phyloP scores from a whole-genome alignment of 768 basidiomycete genomes.

The Lactarius sp. region DNA sequence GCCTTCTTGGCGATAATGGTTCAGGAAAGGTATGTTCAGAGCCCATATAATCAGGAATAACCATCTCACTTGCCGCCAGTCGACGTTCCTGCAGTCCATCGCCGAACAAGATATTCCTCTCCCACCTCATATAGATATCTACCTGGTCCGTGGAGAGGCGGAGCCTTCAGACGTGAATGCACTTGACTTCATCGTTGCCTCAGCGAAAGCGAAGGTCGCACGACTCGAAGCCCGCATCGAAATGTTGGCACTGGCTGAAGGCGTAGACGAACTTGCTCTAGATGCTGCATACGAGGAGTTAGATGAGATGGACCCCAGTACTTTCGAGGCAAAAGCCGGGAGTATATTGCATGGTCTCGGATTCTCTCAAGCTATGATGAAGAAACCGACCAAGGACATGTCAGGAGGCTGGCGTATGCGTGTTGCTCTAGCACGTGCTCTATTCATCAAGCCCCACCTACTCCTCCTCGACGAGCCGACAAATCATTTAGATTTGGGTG shows the following conservation, averaged over 20 bases:
- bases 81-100: constrained; percentile 93
- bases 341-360: constrained; percentile 98
- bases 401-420: constrained; percentile 99
- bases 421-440: constrained; percentile 90
- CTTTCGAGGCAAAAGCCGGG: constrained; percentile 94
- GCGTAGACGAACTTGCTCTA: constrained; percentile 82
- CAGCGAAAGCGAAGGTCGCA: constrained; percentile 89
- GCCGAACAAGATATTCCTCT: constrained; percentile 94
- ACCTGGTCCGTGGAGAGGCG: constrained; percentile 92
- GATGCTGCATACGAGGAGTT: constrained; percentile 92
- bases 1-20: constrained; percentile 94
- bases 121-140: constrained; percentile 94
- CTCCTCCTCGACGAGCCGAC: constrained; percentile 91
- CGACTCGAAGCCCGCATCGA: constrained; percentile 91
- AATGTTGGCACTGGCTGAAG: constrained; percentile 84
- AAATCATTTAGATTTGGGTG: constrained; percentile 93
- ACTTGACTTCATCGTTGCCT: constrained; percentile 93
- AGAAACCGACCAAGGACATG: constrained; percentile 97
- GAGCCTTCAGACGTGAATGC: constrained; percentile 95
- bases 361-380: constrained; percentile 89
- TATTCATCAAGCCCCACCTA: constrained; percentile 95
- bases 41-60: constrained; percentile 9
- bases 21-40: constrained; percentile 83
- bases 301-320: constrained; percentile 92
- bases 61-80: constrained; percentile 42